phyloP scores from a whole-genome alignment of 1,284 basidiomycete species.

The Ustilago tritici region DNA sequence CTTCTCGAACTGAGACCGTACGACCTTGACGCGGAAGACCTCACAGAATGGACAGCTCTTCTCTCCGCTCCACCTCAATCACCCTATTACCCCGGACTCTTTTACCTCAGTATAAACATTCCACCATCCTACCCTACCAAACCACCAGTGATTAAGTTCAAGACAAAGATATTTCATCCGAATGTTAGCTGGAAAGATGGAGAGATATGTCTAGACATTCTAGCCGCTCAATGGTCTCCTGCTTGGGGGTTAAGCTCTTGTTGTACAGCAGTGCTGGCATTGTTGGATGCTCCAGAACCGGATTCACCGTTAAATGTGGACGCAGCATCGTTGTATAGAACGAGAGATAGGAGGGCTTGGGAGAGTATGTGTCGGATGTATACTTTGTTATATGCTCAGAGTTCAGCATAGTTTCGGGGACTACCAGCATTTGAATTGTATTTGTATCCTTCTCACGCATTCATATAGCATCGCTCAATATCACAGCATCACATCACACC shows the following conservation, averaged over 20 bases:
- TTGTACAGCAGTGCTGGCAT: slow-evolving; percentile 64
- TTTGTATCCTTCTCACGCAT: slow-evolving; percentile 14
- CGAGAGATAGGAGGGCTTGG: slow-evolving; percentile 53
- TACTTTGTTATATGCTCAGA: slow-evolving; percentile 37
- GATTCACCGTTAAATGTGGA: slow-evolving; percentile 69
- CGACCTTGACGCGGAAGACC: slow-evolving; percentile 57
- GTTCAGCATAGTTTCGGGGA: neutral
- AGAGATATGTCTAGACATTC: slow-evolving; percentile 69
- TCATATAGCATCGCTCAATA: neutral
- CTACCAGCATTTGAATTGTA: neutral
- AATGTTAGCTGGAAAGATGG: slow-evolving; percentile 66
- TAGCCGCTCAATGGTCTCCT: slow-evolving; percentile 67
- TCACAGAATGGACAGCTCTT: slow-evolving; percentile 63
- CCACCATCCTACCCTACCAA: slow-evolving; percentile 63
- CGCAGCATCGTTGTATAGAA: slow-evolving; percentile 61
- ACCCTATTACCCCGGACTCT: slow-evolving; percentile 49
- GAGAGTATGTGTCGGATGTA: slow-evolving; percentile 56
- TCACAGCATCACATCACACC: neutral
- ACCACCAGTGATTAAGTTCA: slow-evolving; percentile 63
- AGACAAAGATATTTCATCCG: slow-evolving; percentile 65
- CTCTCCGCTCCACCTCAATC: slow-evolving; percentile 48
- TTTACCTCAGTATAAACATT: slow-evolving; percentile 55
- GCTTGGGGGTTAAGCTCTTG: slow-evolving; percentile 68
- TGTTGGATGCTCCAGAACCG: slow-evolving; percentile 68
- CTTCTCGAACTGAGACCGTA: slow-evolving; percentile 58